phyloP scores from a whole-genome alignment of 106 monocot species.

The Allium sativum region DNA sequence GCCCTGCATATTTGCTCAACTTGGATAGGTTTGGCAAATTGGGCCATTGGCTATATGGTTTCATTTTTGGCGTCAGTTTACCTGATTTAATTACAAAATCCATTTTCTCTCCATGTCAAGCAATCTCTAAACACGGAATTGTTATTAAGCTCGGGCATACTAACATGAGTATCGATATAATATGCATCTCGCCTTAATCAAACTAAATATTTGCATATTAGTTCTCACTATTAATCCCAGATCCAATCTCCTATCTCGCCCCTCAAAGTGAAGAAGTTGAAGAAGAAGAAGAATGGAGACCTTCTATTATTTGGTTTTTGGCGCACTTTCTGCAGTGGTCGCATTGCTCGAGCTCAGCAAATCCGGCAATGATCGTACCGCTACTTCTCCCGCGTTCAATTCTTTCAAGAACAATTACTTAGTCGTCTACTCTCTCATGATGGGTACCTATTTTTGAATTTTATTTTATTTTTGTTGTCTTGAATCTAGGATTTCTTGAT shows the following conservation, averaged over 20 bases:
- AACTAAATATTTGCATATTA: too few species aligned
- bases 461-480: neutral
- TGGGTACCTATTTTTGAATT: constrained; percentile 35
- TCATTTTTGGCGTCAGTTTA: too few species aligned
- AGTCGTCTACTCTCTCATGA: constrained; percentile 96
- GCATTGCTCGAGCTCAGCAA: constrained; percentile 80
- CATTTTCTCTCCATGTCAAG: too few species aligned
- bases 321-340: constrained; percentile 56
- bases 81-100: too few species aligned
- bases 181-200: too few species aligned
- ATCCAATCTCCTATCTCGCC: neutral
- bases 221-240: neutral
- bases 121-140: too few species aligned
- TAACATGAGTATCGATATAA: too few species aligned
- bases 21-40: too few species aligned
- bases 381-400: constrained; percentile 74
- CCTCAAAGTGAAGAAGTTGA: neutral
- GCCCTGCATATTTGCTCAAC: too few species aligned
- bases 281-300: constrained; percentile 47
- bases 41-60: too few species aligned
- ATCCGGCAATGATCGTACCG: constrained; percentile 70
- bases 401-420: constrained; percentile 99
- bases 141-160: too few species aligned
- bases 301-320: constrained; percentile 83
- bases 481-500: constrained; percentile 1